Conservation (phyloP, 345 rosid genomes). For the Xanthoceras sorbifolium region DNA sequence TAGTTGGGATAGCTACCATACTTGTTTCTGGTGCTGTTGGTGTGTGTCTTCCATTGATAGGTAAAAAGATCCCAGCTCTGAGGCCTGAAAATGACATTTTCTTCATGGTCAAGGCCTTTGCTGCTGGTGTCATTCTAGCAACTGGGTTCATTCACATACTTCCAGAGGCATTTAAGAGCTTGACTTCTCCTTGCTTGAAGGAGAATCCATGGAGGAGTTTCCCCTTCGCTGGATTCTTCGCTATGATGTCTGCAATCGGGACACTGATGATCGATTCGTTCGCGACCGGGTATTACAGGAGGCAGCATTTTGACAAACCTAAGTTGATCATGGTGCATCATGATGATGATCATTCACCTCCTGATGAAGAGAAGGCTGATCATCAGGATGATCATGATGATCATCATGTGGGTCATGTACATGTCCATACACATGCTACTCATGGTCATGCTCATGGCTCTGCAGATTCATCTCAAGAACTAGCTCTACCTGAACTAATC, state of each 20-base stretch:
- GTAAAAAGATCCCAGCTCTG: slow-evolving; percentile 33
- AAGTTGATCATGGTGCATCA: slow-evolving; percentile 3
- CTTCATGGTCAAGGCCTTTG: slow-evolving; percentile 65
- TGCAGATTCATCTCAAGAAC: slow-evolving; percentile 26
- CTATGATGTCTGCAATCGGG: slow-evolving; percentile 57
- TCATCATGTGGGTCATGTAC: slow-evolving; percentile 54
- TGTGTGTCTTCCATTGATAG: slow-evolving; percentile 52
- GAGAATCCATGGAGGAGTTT: slow-evolving; percentile 53
- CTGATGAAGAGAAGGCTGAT: slow-evolving; percentile 39
- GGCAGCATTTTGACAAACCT: slow-evolving; percentile 39
- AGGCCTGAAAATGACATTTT: slow-evolving; percentile 55
- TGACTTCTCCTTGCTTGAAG: slow-evolving; percentile 51
- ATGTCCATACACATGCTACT: slow-evolving; percentile 65
- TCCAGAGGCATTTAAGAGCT: slow-evolving; percentile 56
- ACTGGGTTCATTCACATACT: slow-evolving; percentile 70
- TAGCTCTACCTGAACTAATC: slow-evolving; percentile 33
- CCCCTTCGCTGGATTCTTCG: slow-evolving; percentile 59
- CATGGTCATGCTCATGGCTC: slow-evolving; percentile 69
- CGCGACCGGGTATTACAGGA: slow-evolving; percentile 47
- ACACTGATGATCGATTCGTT: slow-evolving; percentile 59
- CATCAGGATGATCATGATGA: slow-evolving; percentile 32
- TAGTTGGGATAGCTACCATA: slow-evolving; percentile 52
- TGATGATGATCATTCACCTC: slow-evolving; percentile 1
- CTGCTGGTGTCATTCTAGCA: slow-evolving; percentile 68
- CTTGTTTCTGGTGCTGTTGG: slow-evolving; percentile 56